Conservation (phyloP, 306 rosid genomes). For the Fragaria ananassa region DNA sequence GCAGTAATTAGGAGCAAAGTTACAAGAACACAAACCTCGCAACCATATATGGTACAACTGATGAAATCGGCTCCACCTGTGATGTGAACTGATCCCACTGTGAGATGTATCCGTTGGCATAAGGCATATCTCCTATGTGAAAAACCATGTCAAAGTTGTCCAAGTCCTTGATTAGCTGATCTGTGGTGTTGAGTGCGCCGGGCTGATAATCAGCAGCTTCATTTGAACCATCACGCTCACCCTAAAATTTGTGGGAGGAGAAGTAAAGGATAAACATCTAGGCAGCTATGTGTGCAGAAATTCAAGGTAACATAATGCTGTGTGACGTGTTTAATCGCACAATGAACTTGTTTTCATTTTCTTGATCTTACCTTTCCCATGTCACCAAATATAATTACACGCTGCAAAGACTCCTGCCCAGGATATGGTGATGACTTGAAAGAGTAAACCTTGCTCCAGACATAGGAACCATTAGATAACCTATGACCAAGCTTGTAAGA, state of each 20-base stretch:
- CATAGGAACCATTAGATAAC: constrained; percentile 26
- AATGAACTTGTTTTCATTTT: background rate
- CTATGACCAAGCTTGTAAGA: constrained; percentile 35
- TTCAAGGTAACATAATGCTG: background rate
- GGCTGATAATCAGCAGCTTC: constrained; percentile 68
- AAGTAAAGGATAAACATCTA: constrained; percentile 9
- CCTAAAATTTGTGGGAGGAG: constrained; percentile 41
- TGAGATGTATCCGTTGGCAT: constrained; percentile 83
- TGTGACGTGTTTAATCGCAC: background rate
- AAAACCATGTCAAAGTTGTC: constrained; percentile 67
- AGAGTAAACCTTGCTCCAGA: constrained; percentile 49
- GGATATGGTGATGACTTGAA: constrained; percentile 80
- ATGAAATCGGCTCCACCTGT: constrained; percentile 80
- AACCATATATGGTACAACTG: constrained; percentile 71
- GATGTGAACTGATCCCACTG: constrained; percentile 93
- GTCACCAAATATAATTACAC: constrained; percentile 78
- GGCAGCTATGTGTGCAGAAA: background rate
- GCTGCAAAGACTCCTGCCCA: constrained; percentile 78
- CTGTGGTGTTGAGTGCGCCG: constrained; percentile 71
- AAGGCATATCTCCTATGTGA: constrained; percentile 73
- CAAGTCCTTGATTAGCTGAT: constrained; percentile 64
- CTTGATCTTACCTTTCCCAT: constrained; percentile 72
- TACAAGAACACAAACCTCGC: constrained; percentile 52
- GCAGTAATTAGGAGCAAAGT: background rate
- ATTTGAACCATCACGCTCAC: constrained; percentile 79